Percentiles rank a stretch among this genome's conserved stretches.
Conservation (phyloP, 2,329 filamentous ascomycete genomes). For the Aspergillus aculeatinus region DNA sequence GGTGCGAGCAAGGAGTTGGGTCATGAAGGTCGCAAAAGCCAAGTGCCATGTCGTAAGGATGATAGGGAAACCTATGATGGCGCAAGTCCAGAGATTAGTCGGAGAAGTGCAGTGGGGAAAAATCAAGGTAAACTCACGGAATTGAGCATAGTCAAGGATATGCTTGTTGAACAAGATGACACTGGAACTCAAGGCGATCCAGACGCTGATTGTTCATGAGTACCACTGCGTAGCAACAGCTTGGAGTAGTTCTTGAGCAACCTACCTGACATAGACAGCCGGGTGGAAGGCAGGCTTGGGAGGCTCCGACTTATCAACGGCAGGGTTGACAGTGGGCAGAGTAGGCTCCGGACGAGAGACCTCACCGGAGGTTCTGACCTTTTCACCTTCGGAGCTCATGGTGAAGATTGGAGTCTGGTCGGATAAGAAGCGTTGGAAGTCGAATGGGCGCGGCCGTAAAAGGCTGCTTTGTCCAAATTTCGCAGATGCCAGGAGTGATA, state of each 20-base stretch:
- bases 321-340: conserved; percentile 78
- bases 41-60: conserved; percentile 95
- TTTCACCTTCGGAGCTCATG: conserved; percentile 71
- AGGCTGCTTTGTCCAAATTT: conserved; percentile 45
- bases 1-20: conserved; percentile 86
- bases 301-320: conserved; percentile 67
- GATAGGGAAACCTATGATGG: conserved; percentile 48
- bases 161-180: conserved; percentile 99
- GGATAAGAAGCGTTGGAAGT: conserved; percentile 48
- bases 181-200: conserved; percentile 89
- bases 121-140: conserved; percentile 59
- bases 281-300: conserved; percentile 69
- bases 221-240: not conserved
- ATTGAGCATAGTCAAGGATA: conserved; percentile 81
- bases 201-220: conserved; percentile 59
- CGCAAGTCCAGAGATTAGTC: not conserved
- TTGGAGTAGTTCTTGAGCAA: not conserved
- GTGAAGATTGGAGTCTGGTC: conserved; percentile 39
- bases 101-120: not conserved
- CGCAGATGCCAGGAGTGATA: conserved; percentile 44
- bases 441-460: conserved; percentile 48
- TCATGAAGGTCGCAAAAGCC: conserved; percentile 88
- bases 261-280: conserved; percentile 75
- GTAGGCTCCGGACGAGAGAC: conserved; percentile 47
- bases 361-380: conserved; percentile 80